Base-by-base conservation (phyloP, 805 yeast genomes). In the Pichia occidentalis region DNA sequence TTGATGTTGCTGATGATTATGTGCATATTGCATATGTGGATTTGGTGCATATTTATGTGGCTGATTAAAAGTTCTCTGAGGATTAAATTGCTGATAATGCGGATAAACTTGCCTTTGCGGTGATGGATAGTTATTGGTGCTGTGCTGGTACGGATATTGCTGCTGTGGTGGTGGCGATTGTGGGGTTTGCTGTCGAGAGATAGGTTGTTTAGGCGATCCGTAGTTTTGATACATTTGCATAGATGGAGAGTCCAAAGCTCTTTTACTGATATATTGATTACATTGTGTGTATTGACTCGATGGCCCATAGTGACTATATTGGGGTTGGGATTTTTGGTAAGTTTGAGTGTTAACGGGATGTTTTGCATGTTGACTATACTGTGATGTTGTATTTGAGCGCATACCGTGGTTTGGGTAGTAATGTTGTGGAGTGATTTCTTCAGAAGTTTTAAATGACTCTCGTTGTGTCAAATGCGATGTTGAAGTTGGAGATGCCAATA, bases 341-440 rank as follows among this genome's bases (percentile, higher is more conserved):
- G 22, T 23, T 7, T 27, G 22, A 11, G 32, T 16, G 10, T 21
- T 25, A 7, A 32, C 11, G 23, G 38, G 25, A 10, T 24, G 17
- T 19, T n/a, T 29, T 22, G 27, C 33, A n/a, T 30, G 36, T 16
- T 9, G 20, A 11, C 29, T 30, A 13, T 12, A 9, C 18, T 22
- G 32, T 14, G 17, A 29, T 12, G 14, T 17, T 14, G 14, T 29
- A 19, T 17, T 25, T 27, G 25, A 12, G 12, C 9, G 18, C 20
- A 13, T 16, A 35, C n/a, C 23, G 38, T 20, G 26, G 36, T 23
- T 20, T 14, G 24, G 16, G 24, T 32, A 23, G 18, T 14, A 23
- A 10, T 13, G 21, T n/a, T n/a, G 21, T 10, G 24, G 10, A 24
- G 21, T 32, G 34, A 34, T 22, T 34, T 35, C 8, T 22, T 29